phyloP scores from a whole-genome alignment of 164 flowering plant species.

The Protea cynaroides region DNA sequence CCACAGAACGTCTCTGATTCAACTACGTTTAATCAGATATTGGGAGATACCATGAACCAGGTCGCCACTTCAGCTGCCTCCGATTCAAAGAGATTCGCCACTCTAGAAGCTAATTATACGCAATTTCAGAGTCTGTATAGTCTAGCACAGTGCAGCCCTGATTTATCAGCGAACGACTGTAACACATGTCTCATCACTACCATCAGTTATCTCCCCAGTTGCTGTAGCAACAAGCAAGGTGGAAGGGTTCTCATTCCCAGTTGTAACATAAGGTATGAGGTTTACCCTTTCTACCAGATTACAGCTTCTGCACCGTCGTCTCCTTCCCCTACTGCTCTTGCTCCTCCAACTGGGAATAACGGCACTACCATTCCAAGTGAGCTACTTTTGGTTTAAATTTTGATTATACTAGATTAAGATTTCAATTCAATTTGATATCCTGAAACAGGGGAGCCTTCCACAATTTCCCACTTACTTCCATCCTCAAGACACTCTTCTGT shows the following conservation, averaged over 20 bases:
- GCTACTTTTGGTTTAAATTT: background rate
- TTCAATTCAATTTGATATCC: background rate
- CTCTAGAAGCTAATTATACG: no score
- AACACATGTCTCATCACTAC: no score
- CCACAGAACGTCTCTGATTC: no score
- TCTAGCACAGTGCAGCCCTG: no score
- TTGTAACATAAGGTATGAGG: constrained; percentile 15
- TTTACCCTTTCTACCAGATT: background rate
- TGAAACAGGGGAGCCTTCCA: background rate
- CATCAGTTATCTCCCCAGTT: background rate
- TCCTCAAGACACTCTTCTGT: background rate
- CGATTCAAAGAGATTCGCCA: no score
- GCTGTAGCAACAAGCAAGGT: background rate
- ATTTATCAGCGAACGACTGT: no score
- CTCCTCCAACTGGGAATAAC: background rate
- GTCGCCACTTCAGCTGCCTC: no score
- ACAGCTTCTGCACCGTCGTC: background rate
- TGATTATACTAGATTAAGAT: background rate
- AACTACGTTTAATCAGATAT: no score
- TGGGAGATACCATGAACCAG: no score
- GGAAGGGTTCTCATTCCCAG: background rate
- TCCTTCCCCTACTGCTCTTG: background rate
- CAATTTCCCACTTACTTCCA: no score
- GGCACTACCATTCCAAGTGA: background rate
- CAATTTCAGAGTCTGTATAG: no score